Percentiles rank a stretch among this genome's conserved stretches.
These are phyloP conservation scores for Lachancea quebecensis DNA, from an alignment of 805 yeast species.

Conservation along the genomic window DNA sequence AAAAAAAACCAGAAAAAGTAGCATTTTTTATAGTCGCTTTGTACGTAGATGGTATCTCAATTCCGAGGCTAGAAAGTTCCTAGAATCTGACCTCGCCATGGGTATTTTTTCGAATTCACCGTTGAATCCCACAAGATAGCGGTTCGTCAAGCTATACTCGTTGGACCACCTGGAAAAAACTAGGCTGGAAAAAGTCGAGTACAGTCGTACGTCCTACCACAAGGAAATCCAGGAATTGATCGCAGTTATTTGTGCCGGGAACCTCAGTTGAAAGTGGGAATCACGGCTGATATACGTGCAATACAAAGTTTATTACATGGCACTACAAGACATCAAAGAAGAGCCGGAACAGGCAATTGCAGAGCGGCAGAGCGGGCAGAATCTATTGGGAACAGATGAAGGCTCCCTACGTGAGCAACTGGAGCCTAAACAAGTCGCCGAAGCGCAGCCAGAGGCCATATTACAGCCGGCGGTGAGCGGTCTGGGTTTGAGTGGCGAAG, in stretches of 20 bases:
- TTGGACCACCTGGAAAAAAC: no score
- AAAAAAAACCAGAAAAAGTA: neutral
- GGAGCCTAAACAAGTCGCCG: neutral
- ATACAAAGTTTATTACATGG: constrained; percentile 2
- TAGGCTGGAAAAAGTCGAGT: no score
- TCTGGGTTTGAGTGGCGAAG: neutral
- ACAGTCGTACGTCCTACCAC: neutral
- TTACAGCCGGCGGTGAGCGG: neutral
- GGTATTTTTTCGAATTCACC: no score
- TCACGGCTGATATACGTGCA: no score
- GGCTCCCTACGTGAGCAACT: no score
- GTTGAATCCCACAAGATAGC: no score
- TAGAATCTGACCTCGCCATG: neutral
- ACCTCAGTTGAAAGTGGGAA: no score
- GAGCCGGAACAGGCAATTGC: constrained; percentile 9
- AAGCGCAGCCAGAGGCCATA: neutral
- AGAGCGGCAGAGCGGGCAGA: neutral
- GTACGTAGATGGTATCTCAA: neutral
- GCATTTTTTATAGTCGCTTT: no score
- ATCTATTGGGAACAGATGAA: no score
- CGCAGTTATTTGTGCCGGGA: neutral
- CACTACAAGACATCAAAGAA: constrained; percentile 25
- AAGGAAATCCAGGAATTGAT: neutral
- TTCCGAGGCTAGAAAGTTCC: neutral
- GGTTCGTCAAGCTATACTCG: no score